These are phyloP conservation scores for Xylariaceae sp. DNA, from an alignment of 2,329 filamentous ascomycete genomes.

Conservation along the genomic window DNA sequence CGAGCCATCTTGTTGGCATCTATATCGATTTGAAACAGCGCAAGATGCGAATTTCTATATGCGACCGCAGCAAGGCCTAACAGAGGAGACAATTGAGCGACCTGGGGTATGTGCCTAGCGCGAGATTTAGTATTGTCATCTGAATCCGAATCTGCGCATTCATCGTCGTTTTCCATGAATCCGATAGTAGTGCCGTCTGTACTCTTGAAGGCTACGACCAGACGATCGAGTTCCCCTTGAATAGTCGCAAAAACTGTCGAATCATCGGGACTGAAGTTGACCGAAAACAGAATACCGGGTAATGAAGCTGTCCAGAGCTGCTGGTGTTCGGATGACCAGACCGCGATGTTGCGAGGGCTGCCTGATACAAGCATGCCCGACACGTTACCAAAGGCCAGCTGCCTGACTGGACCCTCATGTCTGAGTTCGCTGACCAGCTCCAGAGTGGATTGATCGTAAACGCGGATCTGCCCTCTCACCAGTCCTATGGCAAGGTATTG, in stretches of 20 bases:
- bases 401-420: not conserved
- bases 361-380: not conserved
- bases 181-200: not conserved
- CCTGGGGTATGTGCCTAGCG: not conserved
- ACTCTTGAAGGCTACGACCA: not conserved
- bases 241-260: not conserved
- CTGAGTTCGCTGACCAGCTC: not conserved
- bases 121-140: not conserved
- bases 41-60: conserved; percentile 1
- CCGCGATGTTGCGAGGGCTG: not conserved
- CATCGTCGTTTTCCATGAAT: not conserved
- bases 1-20: not conserved
- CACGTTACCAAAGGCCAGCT: not conserved
- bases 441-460: conserved; percentile 1
- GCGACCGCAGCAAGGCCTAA: not conserved
- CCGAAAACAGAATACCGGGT: not conserved
- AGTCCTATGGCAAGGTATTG: not conserved
- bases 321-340: not conserved
- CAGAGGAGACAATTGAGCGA: not conserved
- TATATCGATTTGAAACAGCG: not conserved
- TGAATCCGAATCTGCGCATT: not conserved
- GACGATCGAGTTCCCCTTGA: not conserved
- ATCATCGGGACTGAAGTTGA: conserved; percentile 2
- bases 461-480: not conserved
- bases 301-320: not conserved